Base-by-base conservation (phyloP, 805 yeast genomes). In the Barnettozyma sucrosica region DNA sequence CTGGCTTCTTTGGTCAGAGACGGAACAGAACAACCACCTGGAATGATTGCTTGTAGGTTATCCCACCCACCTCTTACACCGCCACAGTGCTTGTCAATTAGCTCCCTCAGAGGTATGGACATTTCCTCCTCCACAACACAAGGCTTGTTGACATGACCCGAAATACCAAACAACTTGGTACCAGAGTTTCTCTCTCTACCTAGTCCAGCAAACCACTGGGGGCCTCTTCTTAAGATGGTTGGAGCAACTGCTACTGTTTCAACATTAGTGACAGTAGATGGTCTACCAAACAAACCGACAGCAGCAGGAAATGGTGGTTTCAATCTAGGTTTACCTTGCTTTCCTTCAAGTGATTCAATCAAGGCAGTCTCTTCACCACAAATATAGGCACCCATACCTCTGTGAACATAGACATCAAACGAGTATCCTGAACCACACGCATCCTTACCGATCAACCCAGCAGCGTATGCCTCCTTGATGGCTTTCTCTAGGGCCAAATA, bases 281-380 rank as follows among this genome's bases (percentile, higher is more conserved):
- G 96, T 67, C 96, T 79, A 61, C 96, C 96, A 57, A 85, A 88
- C 47, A 88, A 73, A 60, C 96, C 96, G 50, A 87, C 92, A 61
- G 95, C 96, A 32, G 95, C 96, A 32, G 96, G 96, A 79, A 88
- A 88, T 54, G 96, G 96, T 33, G 96, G 96, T 80, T 88, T 88
- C 66, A 88, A 77, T 69, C 96, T 81, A 57, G 96, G 96, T 70
- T 88, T 88, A 55, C 96, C 96, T 49, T 93, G 95, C 69, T 88
- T 88, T 59, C 96, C 96, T 71, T 88, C 96, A 46, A 88, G 72
- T 4, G 90, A 82, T 71, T 88, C 96, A 63, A 88, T 86, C 64
- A 88, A 71, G 5, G 95, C 89, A 38, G 96, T 88, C 69, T 88
- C 96, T 69, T 88, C 96, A 60, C 96, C 96, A 70, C 96, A 88